Evolutionary conservation across 2,329 filamentous ascomycete species (phyloP), one percentile per base, ranked within the genome.

Genomic region (Aspergillus neoniger): DNA sequence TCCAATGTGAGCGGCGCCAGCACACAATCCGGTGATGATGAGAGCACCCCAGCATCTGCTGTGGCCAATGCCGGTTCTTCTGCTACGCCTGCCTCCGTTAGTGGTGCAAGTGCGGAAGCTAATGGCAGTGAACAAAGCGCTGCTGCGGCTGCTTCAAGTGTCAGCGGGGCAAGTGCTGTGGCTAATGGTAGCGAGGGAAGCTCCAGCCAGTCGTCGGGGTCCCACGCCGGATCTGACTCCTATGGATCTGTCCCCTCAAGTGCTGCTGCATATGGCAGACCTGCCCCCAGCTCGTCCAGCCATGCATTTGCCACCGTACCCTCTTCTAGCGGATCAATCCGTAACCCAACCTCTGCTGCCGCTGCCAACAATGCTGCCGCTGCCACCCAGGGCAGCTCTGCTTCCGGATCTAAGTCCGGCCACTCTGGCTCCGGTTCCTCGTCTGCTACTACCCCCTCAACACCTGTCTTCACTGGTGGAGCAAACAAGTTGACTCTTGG

Each of bases 401-500:
- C 57, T 12, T 58, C 59, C 9, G 53, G 47, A 4, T 25, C 56
- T 1, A 51, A 60, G 4, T 57, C 58, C 8, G 58, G 50, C 17
- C 28, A 62, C 4, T 54, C 57, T 4, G 55, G 50, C 9, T 44
- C 39, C n/a, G 41, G 47, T 12, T 32, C 53, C 12, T 54, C 63
- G 4, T 61, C 65, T 3, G 61, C 55, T 8, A 66, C 68, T 4
- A 60, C 60, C 4, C 63, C 64, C 5, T 43, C 53, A 6, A 62
- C 55, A 9, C 63, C 69, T 14, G 52, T 70, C 2, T 71, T 71
- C 59, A 73, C 70, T 3, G 68, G 66, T 5, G 64, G 63, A 14
- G 70, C 67, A 3, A 63, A 56, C 39, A 67, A 50, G 36, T 10
- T 70, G 32, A 62, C 65, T 8, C 48, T 68, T 12, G 59, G 64